Percentiles rank a stretch among this genome's conserved stretches.
phyloP scores from a whole-genome alignment of 164 flowering plant genomes.

The Magnolia officinalis region DNA sequence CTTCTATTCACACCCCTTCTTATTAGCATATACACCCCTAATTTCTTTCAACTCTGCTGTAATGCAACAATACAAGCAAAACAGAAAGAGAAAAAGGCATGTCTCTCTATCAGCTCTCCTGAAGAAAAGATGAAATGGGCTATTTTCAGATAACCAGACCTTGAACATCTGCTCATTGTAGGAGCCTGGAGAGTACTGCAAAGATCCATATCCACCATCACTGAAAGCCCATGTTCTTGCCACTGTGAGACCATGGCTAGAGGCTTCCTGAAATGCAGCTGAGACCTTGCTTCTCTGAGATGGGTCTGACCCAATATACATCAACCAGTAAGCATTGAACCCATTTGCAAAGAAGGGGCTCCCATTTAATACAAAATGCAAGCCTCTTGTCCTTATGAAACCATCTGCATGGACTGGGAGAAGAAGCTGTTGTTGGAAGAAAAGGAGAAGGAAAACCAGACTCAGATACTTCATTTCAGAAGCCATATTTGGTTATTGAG shows the following conservation, averaged over 20 bases:
- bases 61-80: not conserved
- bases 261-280: slow-evolving; percentile 56
- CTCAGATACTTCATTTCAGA: slow-evolving; percentile 11
- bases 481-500: not conserved
- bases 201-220: slow-evolving; percentile 57
- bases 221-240: slow-evolving; percentile 88
- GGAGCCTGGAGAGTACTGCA: slow-evolving; percentile 72
- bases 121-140: not conserved
- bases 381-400: slow-evolving; percentile 46
- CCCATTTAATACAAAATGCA: slow-evolving; percentile 56
- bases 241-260: slow-evolving; percentile 51
- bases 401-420: slow-evolving; percentile 40
- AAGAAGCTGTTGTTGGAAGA: slow-evolving; percentile 3
- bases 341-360: slow-evolving; percentile 73
- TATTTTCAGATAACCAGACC: slow-evolving; percentile 26
- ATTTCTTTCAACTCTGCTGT: not conserved
- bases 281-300: slow-evolving; percentile 55
- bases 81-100: not conserved
- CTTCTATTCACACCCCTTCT: too few relatives aligned
- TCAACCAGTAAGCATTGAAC: slow-evolving; percentile 91
- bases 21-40: not conserved
- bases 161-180: slow-evolving; percentile 76
- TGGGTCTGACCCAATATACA: slow-evolving; percentile 66
- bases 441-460: slow-evolving; percentile 2
- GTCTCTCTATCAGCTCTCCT: not conserved